A percentile compares a stretch with the other conserved stretches of the same genome.
phyloP scores from a whole-genome alignment of 164 flowering plant species.

The Protea cynaroides region DNA sequence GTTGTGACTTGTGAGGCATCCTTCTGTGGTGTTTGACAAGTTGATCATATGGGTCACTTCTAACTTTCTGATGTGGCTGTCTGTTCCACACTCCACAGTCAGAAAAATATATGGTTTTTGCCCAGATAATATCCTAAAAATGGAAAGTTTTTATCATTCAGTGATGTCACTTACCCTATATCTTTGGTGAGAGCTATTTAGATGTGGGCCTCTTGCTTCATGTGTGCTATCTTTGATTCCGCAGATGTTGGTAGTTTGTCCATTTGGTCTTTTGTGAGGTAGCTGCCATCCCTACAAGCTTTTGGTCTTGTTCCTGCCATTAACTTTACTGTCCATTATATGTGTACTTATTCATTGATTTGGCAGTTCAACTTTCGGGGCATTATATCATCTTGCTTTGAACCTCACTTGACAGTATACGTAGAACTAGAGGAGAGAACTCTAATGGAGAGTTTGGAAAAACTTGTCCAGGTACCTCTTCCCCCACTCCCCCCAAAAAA shows the following conservation, averaged over 20 bases:
- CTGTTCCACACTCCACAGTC: not conserved
- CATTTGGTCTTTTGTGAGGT: not conserved
- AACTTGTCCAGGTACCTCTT: constrained; percentile 98
- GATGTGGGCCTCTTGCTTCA: not conserved
- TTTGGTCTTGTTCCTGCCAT: not conserved
- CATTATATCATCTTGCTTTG: constrained; percentile 95
- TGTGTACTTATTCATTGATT: constrained; percentile 15
- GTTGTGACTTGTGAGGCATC: not conserved
- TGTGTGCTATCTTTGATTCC: not conserved
- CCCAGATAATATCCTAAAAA: not conserved
- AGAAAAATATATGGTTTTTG: not conserved
- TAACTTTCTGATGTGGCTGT: not conserved
- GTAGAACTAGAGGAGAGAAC: constrained; percentile 94
- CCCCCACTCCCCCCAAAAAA: no score
- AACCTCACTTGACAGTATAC: constrained; percentile 81
- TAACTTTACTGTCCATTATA: constrained; percentile 1
- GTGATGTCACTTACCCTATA: not conserved
- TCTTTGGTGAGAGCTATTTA: no score
- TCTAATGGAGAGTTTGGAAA: constrained; percentile 87
- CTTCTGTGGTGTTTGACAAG: not conserved
- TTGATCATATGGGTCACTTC: not conserved
- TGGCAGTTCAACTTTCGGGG: constrained; percentile 94
- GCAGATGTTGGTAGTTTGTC: not conserved
- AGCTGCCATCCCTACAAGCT: not conserved
- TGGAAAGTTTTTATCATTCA: not conserved